Base-by-base conservation (phyloP, 805 yeast genomes). In the Priceomyces fermenticarens region DNA sequence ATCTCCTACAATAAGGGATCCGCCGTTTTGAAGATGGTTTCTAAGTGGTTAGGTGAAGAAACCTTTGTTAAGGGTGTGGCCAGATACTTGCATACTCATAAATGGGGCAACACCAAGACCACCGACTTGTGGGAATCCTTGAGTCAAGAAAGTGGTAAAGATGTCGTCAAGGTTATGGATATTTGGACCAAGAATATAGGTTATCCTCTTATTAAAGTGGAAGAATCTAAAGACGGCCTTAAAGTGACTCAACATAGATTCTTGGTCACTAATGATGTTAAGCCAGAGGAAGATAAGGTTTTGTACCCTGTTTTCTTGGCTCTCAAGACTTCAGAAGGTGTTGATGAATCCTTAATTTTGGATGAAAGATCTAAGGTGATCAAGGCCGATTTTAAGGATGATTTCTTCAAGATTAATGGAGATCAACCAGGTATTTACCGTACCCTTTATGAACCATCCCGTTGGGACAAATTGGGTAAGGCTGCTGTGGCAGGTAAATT, bases 1-100 rank as follows among this genome's bases (percentile, higher is more conserved):
- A 86, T 86, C 51, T 85, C 93, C 8, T 86, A 86, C 61, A 72
- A 85, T 28, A 86, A 86, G 64, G 95, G 95, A 51, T 83, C 91
- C 13, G 80, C 88, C 4, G 70, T 84, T 45, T 75, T 85, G 62
- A 80, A 86, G 62, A 86, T 85, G 95, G 78, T 85, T 52, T 78
- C 88, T 32, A 77, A 75, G 53, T 84, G 88, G 84, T 72, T 85
- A 49, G 91, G 91, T 38, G 90, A 80, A 60, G 88, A 84, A 48
- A 74, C 69, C 25, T 85, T 85, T 63, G 77, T 85, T 51, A 81
- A 80, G 58, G 93, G 95, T 62, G 93, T 86, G 23, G 80, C 93
- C 15, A 73, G 77, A 54, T 86, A 86, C 62, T 75, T 86, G 64
- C 81, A 81, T 60, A 80, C 77, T 55, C 90, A 85, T 63, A 77